Evolutionary conservation across 768 basidiomycete genomes (phyloP), one percentile per base, ranked within the genome.

Genomic region (Gloeophyllum trabeum): DNA sequence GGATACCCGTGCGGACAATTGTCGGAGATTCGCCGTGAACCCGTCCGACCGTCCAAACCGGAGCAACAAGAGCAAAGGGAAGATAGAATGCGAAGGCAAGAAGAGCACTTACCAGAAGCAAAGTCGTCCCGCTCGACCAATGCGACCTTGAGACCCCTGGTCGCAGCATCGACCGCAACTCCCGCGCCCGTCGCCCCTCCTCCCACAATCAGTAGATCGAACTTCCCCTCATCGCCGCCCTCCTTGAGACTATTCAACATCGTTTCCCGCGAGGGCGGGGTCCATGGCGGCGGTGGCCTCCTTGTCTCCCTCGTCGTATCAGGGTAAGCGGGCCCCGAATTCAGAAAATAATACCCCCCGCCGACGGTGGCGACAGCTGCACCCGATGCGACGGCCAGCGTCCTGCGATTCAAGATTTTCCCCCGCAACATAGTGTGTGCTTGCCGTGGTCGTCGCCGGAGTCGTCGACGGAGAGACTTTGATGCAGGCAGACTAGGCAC

Each of bases 111-210:
- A 88, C 90, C 93, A 19, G 87, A 75, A 51, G 80, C 76, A 48
- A 94, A 99, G 57, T 99, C 94, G 48, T 88, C 85, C 36, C 90
- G 65, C 54, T 99, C 94, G 0, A 97, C 92, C 45, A 98, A 66
- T 0, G 89, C 94, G 12, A 98, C 94, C 56, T 79, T 87, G 35
- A 99, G 68, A 0, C 96, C 93, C 43, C 94, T 66, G 54, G 79
- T 86, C 4, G 87, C 91, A 35, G 94, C 94, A 59, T 98, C 94
- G 10, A 99, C 74, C 5, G 93, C 94, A n/a, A 92, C 83, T 32
- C 96, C 94, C 0, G 92, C 86, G 39, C 94, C 94, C 2, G 92
- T 97, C 4, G 94, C 94, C 16, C 94, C 94, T 28, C 94, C 93
- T 21, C 93, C 94, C 24, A 97, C 79, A 50, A 97, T 66, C 39